A percentile compares a stretch with the other conserved stretches of the same genome.
phyloP scores from a whole-genome alignment of 1,284 basidiomycete species.

The Phylloporus sp. region DNA sequence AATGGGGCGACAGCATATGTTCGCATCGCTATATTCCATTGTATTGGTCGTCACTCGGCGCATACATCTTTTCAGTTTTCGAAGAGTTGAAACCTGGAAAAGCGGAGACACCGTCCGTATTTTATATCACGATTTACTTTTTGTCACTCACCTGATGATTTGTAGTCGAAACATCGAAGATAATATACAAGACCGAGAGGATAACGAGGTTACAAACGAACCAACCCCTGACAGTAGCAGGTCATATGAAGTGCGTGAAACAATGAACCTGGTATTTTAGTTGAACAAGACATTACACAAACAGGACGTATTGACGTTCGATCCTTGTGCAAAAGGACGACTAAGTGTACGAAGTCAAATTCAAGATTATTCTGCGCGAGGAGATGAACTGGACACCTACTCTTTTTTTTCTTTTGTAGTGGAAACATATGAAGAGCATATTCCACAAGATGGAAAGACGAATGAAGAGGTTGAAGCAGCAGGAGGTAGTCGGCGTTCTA shows the following conservation, averaged over 20 bases:
- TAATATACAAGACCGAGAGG: no score
- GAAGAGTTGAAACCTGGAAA: background rate
- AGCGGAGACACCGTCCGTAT: background rate
- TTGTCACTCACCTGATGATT: no score
- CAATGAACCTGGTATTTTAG: no score
- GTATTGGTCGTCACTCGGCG: conserved; percentile 9
- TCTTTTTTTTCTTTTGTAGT: background rate
- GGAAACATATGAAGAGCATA: background rate
- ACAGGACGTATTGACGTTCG: background rate
- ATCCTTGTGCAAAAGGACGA: background rate
- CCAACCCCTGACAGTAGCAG: no score
- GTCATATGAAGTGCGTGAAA: no score
- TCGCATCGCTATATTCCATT: conserved; percentile 13
- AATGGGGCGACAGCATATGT: conserved; percentile 6
- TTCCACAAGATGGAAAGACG: no score
- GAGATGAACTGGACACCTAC: background rate
- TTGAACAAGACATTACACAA: no score
- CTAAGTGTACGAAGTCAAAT: background rate
- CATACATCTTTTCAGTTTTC: background rate
- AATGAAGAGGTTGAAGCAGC: no score
- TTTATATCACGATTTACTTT: no score
- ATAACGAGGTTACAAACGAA: no score
- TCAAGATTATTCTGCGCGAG: background rate
- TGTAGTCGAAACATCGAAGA: no score
- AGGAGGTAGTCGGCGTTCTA: no score